Evolutionary conservation across 768 basidiomycete species (phyloP).

Genomic region (Naganishia randhawae): DNA sequence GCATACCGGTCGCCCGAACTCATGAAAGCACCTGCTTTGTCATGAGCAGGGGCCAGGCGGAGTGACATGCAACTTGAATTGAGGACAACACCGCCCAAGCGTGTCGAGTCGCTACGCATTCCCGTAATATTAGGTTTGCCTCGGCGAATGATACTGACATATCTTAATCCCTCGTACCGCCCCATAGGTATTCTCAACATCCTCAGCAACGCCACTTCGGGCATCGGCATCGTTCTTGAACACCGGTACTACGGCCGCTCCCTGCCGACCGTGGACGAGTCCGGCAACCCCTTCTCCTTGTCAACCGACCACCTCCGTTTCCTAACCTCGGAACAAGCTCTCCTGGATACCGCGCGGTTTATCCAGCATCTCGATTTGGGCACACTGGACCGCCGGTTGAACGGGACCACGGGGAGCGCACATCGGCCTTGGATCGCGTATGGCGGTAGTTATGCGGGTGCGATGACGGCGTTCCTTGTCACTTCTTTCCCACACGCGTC

Average conservation of each 20-base stretch:
- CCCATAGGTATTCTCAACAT: constrained; percentile 73
- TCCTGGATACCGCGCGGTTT: constrained; percentile 85
- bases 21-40: too few species aligned
- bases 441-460: constrained; percentile 91
- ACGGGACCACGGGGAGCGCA: neutral
- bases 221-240: constrained; percentile 84
- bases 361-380: constrained; percentile 71
- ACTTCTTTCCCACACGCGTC: constrained; percentile 13
- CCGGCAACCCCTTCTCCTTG: constrained; percentile 54
- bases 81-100: too few species aligned
- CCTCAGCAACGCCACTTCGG: constrained; percentile 75
- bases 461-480: constrained; percentile 85
- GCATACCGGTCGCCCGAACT: too few species aligned
- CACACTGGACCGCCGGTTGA: constrained; percentile 8
- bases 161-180: neutral
- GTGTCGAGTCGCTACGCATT: too few species aligned
- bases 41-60: too few species aligned
- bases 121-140: too few species aligned
- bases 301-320: constrained; percentile 80
- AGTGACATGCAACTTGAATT: too few species aligned
- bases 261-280: constrained; percentile 55
- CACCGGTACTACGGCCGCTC: constrained; percentile 81
- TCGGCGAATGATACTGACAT: neutral
- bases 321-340: constrained; percentile 82
- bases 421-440: constrained; percentile 58